These are phyloP conservation scores for Carnegiea gigantea DNA, from an alignment of 179 eudicot genomes.

Conservation along the genomic window DNA sequence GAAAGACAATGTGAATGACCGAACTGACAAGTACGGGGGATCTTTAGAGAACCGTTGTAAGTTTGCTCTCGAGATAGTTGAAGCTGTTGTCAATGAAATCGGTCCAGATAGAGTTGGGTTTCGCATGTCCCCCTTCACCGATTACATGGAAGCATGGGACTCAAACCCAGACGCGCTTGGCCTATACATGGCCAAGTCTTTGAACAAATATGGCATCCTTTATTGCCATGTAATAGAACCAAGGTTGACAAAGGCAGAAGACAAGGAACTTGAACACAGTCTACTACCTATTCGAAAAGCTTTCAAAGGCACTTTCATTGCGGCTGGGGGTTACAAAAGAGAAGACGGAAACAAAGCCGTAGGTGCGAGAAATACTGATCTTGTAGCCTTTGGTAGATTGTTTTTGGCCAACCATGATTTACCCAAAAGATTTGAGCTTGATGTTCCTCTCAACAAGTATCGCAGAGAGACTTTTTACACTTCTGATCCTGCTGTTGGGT, in stretches of 20 bases:
- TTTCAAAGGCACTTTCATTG: slow-evolving; percentile 36
- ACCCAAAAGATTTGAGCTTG: slow-evolving; percentile 33
- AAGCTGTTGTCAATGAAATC: slow-evolving; percentile 34
- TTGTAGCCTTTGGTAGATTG: slow-evolving; percentile 38
- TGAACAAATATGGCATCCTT: slow-evolving; percentile 27
- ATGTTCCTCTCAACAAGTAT: slow-evolving; percentile 38
- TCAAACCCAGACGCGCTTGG: slow-evolving; percentile 40
- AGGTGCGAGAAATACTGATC: slow-evolving; percentile 31
- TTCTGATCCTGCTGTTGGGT: slow-evolving; percentile 42
- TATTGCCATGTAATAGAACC: slow-evolving; percentile 37
- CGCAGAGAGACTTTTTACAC: slow-evolving; percentile 29
- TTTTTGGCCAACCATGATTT: slow-evolving; percentile 42
- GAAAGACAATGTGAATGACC: slow-evolving; percentile 40
- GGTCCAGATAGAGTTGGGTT: slow-evolving; percentile 39
- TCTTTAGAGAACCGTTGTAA: slow-evolving; percentile 42
- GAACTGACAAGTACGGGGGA: slow-evolving; percentile 43
- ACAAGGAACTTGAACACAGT: slow-evolving; percentile 17
- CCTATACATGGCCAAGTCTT: slow-evolving; percentile 36
- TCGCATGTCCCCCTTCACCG: slow-evolving; percentile 37
- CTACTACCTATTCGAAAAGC: slow-evolving; percentile 36
- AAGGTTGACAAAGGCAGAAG: slow-evolving; percentile 22
- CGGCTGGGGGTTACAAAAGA: slow-evolving; percentile 34
- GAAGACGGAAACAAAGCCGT: slow-evolving; percentile 41
- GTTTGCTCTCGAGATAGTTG: slow-evolving; percentile 36
- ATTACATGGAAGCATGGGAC: slow-evolving; percentile 33